Evolutionary conservation across 2,329 filamentous ascomycete species (phyloP).

Genomic region (Phoma herbarum): DNA sequence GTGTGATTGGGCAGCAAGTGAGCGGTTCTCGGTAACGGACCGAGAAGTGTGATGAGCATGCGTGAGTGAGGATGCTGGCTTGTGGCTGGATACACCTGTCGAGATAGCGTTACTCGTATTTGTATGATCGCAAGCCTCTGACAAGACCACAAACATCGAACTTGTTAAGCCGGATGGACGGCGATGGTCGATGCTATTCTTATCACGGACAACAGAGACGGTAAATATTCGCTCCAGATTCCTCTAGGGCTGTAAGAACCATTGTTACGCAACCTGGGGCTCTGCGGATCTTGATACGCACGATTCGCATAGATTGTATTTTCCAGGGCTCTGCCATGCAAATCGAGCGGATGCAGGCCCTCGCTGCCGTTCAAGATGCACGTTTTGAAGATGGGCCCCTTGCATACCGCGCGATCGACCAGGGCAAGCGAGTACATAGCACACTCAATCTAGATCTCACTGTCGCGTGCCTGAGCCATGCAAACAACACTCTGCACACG

Average conservation of each 20-base stretch:
- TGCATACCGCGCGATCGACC: slow-evolving; percentile 2
- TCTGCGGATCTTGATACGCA: slow-evolving; percentile 11
- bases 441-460: neutral
- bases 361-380: neutral
- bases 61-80: neutral
- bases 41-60: slow-evolving; percentile 11
- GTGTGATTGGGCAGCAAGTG: slow-evolving; percentile 12
- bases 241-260: neutral
- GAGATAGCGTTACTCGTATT: slow-evolving; percentile 6
- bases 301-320: slow-evolving; percentile 10
- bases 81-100: slow-evolving; percentile 3
- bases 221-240: neutral
- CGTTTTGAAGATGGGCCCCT: slow-evolving; percentile 3
- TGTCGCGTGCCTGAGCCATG: neutral
- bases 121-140: slow-evolving; percentile 1
- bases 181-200: neutral
- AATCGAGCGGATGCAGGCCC: slow-evolving; percentile 1
- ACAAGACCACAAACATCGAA: neutral
- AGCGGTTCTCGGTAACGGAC: slow-evolving; percentile 13
- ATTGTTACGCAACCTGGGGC: slow-evolving; percentile 9
- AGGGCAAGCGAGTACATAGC: neutral
- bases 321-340: slow-evolving; percentile 10
- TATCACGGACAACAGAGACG: neutral
- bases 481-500: neutral
- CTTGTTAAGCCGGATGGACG: neutral